Evolutionary conservation across 176 grass and related monocot species (phyloP).

Genomic region (Carex pumila): DNA sequence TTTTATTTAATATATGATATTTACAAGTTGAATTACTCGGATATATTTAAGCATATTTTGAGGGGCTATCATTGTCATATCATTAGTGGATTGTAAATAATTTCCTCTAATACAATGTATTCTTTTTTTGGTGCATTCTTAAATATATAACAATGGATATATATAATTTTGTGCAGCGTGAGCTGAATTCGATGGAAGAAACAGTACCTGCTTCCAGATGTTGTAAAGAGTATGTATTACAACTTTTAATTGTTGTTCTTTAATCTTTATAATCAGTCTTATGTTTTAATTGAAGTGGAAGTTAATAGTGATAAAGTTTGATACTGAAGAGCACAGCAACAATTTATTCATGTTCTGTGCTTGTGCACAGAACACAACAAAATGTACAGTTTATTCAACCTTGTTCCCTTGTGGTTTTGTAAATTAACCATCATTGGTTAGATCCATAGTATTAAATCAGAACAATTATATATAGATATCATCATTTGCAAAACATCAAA

Average conservation of each 20-base stretch:
- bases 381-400: background rate
- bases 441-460: background rate
- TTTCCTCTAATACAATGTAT: background rate
- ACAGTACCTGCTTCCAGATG: slow-evolving; percentile 53
- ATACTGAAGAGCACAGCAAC: background rate
- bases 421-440: background rate
- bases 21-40: background rate
- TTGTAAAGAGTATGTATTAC: slow-evolving; percentile 67
- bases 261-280: background rate
- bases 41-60: background rate
- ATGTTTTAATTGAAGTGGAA: background rate
- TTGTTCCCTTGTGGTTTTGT: background rate
- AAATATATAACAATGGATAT: background rate
- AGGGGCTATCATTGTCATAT: background rate
- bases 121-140: background rate
- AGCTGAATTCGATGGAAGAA: slow-evolving; percentile 58
- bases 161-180: slow-evolving; percentile 33
- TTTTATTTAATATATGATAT: background rate
- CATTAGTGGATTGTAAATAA: background rate
- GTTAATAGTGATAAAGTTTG: background rate
- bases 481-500: background rate
- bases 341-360: background rate
- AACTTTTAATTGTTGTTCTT: slow-evolving; percentile 1
- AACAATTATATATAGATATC: background rate
- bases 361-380: background rate